These are phyloP conservation scores for Melaleuca quinquenervia DNA, from an alignment of 345 rosid species.

Conservation along the genomic window DNA sequence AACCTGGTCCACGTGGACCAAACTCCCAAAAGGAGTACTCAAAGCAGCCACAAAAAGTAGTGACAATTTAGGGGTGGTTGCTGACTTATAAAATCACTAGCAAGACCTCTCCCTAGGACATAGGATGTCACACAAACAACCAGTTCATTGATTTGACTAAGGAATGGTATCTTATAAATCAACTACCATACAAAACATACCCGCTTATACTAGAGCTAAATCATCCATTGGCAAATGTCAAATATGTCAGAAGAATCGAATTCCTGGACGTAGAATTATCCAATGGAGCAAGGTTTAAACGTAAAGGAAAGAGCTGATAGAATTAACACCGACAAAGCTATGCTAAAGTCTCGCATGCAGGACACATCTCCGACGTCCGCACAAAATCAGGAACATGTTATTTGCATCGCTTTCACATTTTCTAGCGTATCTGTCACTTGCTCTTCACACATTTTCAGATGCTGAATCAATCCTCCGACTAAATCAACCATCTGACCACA, in stretches of 20 bases:
- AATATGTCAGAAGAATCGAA: neutral
- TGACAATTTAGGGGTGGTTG: neutral
- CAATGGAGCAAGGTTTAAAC: neutral
- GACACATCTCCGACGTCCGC: neutral
- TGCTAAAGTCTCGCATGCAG: neutral
- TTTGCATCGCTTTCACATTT: neutral
- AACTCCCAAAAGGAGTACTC: neutral
- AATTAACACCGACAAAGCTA: neutral
- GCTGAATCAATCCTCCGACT: neutral
- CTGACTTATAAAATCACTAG: neutral
- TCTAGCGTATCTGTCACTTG: neutral
- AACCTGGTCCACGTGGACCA: neutral
- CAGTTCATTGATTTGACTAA: neutral
- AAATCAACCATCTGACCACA: neutral
- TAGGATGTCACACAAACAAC: neutral
- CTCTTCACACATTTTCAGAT: neutral
- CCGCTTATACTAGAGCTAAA: neutral
- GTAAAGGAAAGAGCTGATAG: neutral
- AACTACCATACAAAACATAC: neutral
- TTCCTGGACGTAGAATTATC: neutral
- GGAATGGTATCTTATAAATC: neutral
- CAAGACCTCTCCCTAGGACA: neutral
- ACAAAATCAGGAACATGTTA: neutral
- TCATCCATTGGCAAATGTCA: neutral
- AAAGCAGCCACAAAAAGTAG: neutral